Conservation (phyloP, 495 filamentous ascomycete species). For the Trichoderma reesei region DNA sequence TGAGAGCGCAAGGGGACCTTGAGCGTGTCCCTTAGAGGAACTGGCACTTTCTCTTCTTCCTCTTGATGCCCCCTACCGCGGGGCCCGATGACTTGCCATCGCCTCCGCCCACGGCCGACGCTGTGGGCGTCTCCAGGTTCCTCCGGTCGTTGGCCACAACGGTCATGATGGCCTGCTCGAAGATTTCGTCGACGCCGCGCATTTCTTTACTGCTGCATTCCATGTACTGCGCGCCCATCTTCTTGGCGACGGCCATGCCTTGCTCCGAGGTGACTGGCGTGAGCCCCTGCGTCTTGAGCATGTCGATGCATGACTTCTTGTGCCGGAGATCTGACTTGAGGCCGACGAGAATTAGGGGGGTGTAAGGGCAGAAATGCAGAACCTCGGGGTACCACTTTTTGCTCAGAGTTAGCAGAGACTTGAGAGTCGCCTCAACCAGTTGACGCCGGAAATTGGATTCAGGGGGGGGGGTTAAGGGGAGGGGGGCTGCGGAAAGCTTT, state of each 20-base stretch:
- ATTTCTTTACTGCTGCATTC: conserved; percentile 98
- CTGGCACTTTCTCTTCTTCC: conserved; percentile 51
- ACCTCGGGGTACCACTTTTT: conserved; percentile 96
- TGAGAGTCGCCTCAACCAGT: conserved; percentile 9
- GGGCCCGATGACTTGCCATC: conserved; percentile 18
- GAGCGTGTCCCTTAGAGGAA: conserved; percentile 2
- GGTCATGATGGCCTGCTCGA: conserved; percentile 77
- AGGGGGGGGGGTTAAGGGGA: background rate
- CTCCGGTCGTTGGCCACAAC: conserved; percentile 62
- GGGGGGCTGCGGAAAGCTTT: background rate
- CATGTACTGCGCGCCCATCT: conserved; percentile 91
- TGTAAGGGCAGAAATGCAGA: conserved; percentile 95
- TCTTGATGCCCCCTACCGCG: conserved; percentile 30
- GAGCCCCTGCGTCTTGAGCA: conserved; percentile 93
- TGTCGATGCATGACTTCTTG: conserved; percentile 92
- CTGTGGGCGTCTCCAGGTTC: conserved; percentile 35
- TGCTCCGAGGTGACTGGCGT: conserved; percentile 90
- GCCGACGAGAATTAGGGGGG: conserved; percentile 87
- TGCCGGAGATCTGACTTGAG: conserved; percentile 92
- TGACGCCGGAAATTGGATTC: background rate
- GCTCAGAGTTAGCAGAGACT: conserved; percentile 13
- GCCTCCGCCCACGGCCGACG: conserved; percentile 17
- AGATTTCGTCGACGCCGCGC: conserved; percentile 90
- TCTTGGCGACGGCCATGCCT: conserved; percentile 72
- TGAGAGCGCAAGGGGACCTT: background rate